Percentiles rank a stretch among this genome's conserved stretches.
phyloP scores from a whole-genome alignment of 495 filamentous ascomycete species.

The Daldinia childiae region DNA sequence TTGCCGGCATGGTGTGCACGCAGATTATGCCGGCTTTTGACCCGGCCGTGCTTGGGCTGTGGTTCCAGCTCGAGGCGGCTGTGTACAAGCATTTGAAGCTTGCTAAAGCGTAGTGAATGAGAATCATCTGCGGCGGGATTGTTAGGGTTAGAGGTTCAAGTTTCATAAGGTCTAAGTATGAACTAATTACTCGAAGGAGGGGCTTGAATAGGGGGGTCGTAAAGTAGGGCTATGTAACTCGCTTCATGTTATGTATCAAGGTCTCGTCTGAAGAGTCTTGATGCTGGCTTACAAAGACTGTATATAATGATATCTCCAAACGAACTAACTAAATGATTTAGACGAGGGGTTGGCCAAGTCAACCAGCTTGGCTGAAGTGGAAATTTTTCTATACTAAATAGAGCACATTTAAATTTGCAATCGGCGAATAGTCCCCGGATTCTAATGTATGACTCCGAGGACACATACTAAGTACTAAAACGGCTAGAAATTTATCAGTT shows the following conservation, averaged over 20 bases:
- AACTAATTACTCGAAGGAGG: too few species aligned
- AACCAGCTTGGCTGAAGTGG: neutral
- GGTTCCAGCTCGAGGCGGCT: conserved; percentile 50
- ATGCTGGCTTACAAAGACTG: neutral
- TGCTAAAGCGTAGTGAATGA: neutral
- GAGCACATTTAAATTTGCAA: too few species aligned
- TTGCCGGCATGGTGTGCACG: conserved; percentile 64
- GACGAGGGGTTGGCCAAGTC: too few species aligned
- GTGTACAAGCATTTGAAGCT: conserved; percentile 43
- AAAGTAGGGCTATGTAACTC: too few species aligned
- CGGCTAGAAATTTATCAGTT: too few species aligned
- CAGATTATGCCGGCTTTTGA: conserved; percentile 69
- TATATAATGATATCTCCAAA: neutral
- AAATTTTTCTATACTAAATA: neutral
- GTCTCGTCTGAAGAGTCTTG: too few species aligned
- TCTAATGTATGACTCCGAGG: neutral
- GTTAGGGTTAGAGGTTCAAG: neutral
- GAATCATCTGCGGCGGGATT: neutral
- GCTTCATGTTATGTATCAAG: too few species aligned
- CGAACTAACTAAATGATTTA: too few species aligned
- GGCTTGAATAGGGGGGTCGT: too few species aligned
- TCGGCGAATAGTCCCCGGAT: too few species aligned
- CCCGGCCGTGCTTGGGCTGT: conserved; percentile 52
- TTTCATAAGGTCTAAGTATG: too few species aligned
- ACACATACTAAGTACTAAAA: neutral